phyloP scores from a whole-genome alignment of 129 eudicot species.

The Helianthus tuberosus region DNA sequence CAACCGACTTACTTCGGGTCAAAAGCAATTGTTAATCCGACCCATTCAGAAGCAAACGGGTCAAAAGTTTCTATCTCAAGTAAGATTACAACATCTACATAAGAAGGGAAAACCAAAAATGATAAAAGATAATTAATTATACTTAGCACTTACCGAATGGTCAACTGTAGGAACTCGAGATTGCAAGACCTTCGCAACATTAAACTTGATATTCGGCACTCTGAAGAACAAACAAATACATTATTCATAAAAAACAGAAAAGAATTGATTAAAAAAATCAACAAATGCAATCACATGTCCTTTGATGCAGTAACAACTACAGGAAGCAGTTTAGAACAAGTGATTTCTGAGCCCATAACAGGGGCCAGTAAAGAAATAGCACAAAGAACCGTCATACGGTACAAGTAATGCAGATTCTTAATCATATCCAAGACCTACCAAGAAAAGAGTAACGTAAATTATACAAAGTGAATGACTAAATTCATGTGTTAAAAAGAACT shows the following conservation, averaged over 20 bases:
- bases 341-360: constrained; percentile 92
- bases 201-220: constrained; percentile 96
- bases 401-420: constrained; percentile 84
- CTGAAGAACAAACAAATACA: constrained; percentile 36
- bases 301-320: constrained; percentile 70
- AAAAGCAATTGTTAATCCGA: background rate
- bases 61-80: constrained; percentile 2
- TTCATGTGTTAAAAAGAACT: background rate
- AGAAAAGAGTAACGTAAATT: constrained; percentile 11
- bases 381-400: constrained; percentile 91
- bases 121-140: constrained; percentile 5
- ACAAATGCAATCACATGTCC: constrained; percentile 66
- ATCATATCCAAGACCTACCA: constrained; percentile 95
- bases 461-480: background rate
- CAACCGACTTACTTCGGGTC: too few relatives aligned
- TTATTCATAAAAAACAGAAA: background rate
- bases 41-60: background rate
- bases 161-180: constrained; percentile 87
- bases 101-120: too few relatives aligned
- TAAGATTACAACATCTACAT: background rate
- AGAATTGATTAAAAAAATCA: background rate
- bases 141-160: constrained; percentile 73
- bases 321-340: constrained; percentile 91
- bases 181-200: constrained; percentile 95
- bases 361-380: constrained; percentile 91